Evolutionary conservation across 2,329 filamentous ascomycete species (phyloP).

Genomic region (Fusarium luffae): DNA sequence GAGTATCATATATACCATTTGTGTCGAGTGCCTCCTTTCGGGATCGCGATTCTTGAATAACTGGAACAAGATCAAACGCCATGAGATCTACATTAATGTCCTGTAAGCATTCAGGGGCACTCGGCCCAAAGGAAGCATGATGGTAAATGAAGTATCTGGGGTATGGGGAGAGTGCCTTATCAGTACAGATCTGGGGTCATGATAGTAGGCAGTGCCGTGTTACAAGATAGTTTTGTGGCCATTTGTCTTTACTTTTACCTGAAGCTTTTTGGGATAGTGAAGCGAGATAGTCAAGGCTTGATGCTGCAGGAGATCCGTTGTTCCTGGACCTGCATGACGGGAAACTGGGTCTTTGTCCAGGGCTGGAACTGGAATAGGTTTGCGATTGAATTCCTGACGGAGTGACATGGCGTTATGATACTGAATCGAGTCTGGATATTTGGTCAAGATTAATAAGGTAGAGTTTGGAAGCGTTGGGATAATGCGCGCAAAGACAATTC

Average conservation of each 20-base stretch:
- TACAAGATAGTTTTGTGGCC: neutral
- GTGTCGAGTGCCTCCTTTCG: neutral
- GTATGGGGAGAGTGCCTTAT: slow-evolving; percentile 36
- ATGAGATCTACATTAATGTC: slow-evolving; percentile 12
- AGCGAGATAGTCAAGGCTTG: neutral
- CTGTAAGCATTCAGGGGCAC: slow-evolving; percentile 26
- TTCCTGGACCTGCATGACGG: slow-evolving; percentile 23
- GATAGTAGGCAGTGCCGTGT: neutral
- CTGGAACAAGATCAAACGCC: neutral
- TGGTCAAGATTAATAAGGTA: neutral
- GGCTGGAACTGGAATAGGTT: slow-evolving; percentile 4
- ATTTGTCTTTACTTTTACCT: slow-evolving; percentile 41
- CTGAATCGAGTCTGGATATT: neutral
- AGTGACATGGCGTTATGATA: neutral
- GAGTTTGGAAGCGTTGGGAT: neutral
- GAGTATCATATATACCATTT: neutral
- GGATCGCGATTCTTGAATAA: neutral
- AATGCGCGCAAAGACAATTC: slow-evolving; percentile 5
- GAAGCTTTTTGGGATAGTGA: slow-evolving; percentile 6
- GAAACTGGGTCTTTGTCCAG: neutral
- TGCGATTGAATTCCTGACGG: slow-evolving; percentile 1
- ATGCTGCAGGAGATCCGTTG: neutral
- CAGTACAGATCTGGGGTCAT: slow-evolving; percentile 25
- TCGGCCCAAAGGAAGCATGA: slow-evolving; percentile 12
- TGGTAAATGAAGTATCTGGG: slow-evolving; percentile 14